phyloP scores from a whole-genome alignment of 441 rosid genomes.

The Dalechampia spathulata region DNA sequence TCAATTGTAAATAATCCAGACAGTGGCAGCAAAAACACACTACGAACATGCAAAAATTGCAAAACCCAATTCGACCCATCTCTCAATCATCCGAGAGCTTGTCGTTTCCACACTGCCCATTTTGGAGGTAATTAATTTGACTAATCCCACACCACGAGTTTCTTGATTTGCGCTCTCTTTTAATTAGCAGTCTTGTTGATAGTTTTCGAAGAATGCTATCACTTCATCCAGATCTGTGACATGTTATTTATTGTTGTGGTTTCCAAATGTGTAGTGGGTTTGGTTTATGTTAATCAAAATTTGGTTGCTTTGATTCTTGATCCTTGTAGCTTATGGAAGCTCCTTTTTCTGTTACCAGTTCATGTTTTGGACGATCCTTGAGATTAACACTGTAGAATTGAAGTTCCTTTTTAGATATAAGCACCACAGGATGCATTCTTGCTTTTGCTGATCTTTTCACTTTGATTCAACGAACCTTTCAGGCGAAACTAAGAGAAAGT shows the following conservation, averaged over 20 bases:
- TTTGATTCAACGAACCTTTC: not conserved
- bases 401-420: too few relatives aligned
- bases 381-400: too few relatives aligned
- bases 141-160: too few relatives aligned
- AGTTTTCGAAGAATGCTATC: not conserved
- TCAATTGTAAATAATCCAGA: too few relatives aligned
- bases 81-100: slow-evolving; percentile 64
- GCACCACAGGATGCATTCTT: too few relatives aligned
- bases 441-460: not conserved
- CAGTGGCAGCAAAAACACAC: slow-evolving; percentile 9
- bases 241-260: not conserved
- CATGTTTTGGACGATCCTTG: too few relatives aligned
- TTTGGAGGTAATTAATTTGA: slow-evolving; percentile 56
- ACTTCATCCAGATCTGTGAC: too few relatives aligned
- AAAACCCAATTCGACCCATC: slow-evolving; percentile 80
- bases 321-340: too few relatives aligned
- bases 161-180: not conserved
- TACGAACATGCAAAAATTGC: slow-evolving; percentile 74
- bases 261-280: not conserved
- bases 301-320: too few relatives aligned
- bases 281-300: not conserved
- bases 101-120: slow-evolving; percentile 81
- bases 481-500: slow-evolving; percentile 93
- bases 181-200: not conserved
- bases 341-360: too few relatives aligned